Evolutionary conservation across 495 filamentous ascomycete species (phyloP).

Genomic region (Aspergillus steynii): DNA sequence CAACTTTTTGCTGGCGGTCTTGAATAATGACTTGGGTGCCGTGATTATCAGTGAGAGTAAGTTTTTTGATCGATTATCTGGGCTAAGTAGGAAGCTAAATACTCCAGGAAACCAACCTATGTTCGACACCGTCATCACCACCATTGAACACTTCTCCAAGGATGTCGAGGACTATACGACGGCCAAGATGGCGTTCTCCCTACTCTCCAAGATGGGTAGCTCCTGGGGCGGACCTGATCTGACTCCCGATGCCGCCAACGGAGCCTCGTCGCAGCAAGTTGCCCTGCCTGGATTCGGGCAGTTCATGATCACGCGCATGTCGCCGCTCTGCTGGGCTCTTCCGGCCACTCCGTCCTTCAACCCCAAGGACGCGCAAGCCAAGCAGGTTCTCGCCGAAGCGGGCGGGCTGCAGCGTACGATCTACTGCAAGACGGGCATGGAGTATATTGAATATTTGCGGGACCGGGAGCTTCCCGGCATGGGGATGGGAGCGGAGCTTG

Average conservation of each 20-base stretch:
- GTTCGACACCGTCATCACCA: slow-evolving; percentile 82
- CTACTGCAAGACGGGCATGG: slow-evolving; percentile 76
- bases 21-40: slow-evolving; percentile 84
- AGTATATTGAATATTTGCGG: slow-evolving; percentile 58
- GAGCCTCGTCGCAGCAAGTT: slow-evolving; percentile 37
- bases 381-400: slow-evolving; percentile 81
- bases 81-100: neutral
- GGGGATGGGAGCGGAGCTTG: slow-evolving; percentile 52
- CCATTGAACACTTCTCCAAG: slow-evolving; percentile 79
- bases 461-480: slow-evolving; percentile 52
- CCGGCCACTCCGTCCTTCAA: slow-evolving; percentile 74
- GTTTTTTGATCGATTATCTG: slow-evolving; percentile 18
- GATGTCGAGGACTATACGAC: slow-evolving; percentile 73
- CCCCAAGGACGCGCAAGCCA: slow-evolving; percentile 79
- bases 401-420: slow-evolving; percentile 82
- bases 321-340: slow-evolving; percentile 83
- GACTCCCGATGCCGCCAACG: slow-evolving; percentile 52
- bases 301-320: slow-evolving; percentile 86
- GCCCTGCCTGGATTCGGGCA: slow-evolving; percentile 86
- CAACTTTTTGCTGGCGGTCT: slow-evolving; percentile 79
- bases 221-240: slow-evolving; percentile 86
- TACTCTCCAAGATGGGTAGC: slow-evolving; percentile 73
- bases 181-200: slow-evolving; percentile 80
- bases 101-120: slow-evolving; percentile 74
- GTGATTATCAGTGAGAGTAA: slow-evolving; percentile 81